A percentile compares a stretch with the other conserved stretches of the same genome.
Conservation (phyloP, 1,139 yeast species). For the Saccharomyces pastorianus region DNA sequence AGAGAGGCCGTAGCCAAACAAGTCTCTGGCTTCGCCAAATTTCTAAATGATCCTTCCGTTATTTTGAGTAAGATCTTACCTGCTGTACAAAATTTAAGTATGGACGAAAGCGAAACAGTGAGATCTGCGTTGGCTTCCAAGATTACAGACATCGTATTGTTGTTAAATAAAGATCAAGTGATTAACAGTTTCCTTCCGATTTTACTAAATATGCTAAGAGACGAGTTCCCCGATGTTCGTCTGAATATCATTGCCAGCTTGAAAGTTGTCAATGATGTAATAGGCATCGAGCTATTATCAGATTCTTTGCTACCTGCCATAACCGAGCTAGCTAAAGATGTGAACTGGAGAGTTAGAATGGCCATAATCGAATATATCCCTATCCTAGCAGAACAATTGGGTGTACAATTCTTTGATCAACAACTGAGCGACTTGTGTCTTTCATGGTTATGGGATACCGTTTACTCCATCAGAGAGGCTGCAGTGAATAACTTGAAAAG, state of each 20-base stretch:
- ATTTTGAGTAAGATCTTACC: constrained; percentile 72
- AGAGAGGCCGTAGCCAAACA: constrained; percentile 91
- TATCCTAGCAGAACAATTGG: constrained; percentile 88
- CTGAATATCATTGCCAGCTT: constrained; percentile 87
- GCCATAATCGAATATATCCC: constrained; percentile 98
- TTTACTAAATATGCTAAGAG: constrained; percentile 87
- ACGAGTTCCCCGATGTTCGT: constrained; percentile 94
- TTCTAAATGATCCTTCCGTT: constrained; percentile 40
- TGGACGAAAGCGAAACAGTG: constrained; percentile 88
- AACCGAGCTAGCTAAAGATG: constrained; percentile 90
- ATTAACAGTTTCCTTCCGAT: constrained; percentile 79
- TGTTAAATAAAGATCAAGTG: constrained; percentile 77
- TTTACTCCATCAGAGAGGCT: constrained; percentile 92
- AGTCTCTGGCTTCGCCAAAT: constrained; percentile 67
- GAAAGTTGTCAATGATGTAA: constrained; percentile 85
- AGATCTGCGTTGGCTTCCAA: constrained; percentile 88
- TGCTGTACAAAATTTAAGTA: constrained; percentile 71
- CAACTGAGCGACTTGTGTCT: constrained; percentile 84
- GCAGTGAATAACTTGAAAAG: constrained; percentile 79
- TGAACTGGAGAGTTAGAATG: constrained; percentile 94
- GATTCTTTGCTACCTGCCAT: constrained; percentile 91
- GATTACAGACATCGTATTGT: constrained; percentile 78
- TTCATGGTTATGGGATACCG: constrained; percentile 98
- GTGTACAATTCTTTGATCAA: constrained; percentile 85
- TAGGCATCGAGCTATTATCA: constrained; percentile 81